Conservation (phyloP, 495 filamentous ascomycete species). For the Tuber microsphaerosporum region DNA sequence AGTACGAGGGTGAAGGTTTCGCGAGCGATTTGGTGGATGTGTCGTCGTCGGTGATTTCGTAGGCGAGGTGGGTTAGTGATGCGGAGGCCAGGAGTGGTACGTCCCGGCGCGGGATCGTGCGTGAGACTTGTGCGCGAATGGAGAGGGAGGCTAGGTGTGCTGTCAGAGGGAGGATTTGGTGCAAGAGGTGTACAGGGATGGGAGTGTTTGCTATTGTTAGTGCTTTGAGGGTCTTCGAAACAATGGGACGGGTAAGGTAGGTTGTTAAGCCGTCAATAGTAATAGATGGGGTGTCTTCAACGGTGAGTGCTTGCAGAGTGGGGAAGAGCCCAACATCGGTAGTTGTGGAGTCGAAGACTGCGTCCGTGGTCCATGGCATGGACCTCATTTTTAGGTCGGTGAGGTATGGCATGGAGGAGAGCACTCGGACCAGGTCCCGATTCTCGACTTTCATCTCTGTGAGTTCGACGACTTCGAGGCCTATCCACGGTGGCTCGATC, state of each 20-base stretch:
- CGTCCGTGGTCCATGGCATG: conserved; percentile 64
- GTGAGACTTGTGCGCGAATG: conserved; percentile 42
- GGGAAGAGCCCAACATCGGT: conserved; percentile 60
- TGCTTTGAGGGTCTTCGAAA: conserved; percentile 38
- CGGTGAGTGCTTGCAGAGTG: conserved; percentile 55
- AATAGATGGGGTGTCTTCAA: conserved; percentile 57
- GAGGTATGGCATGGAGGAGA: conserved; percentile 59
- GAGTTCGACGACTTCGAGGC: conserved; percentile 74
- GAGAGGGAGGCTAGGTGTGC: conserved; percentile 37
- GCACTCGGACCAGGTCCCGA: conserved; percentile 58
- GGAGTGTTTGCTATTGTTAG: conserved; percentile 56
- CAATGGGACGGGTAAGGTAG: conserved; percentile 52
- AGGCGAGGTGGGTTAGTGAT: conserved; percentile 64
- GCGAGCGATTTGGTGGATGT: conserved; percentile 52
- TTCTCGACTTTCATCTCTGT: conserved; percentile 66
- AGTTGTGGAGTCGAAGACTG: conserved; percentile 59
- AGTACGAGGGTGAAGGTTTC: conserved; percentile 62
- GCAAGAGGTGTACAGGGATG: conserved; percentile 48
- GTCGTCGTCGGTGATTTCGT: conserved; percentile 66
- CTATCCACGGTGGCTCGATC: conserved; percentile 61
- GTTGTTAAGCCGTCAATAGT: conserved; percentile 59
- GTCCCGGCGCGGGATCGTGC: conserved; percentile 44
- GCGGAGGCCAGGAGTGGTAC: conserved; percentile 59
- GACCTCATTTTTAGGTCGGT: conserved; percentile 65
- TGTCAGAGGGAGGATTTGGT: conserved; percentile 42